phyloP scores from a whole-genome alignment of 2,329 filamentous ascomycete genomes.

The Trichophyton simii region DNA sequence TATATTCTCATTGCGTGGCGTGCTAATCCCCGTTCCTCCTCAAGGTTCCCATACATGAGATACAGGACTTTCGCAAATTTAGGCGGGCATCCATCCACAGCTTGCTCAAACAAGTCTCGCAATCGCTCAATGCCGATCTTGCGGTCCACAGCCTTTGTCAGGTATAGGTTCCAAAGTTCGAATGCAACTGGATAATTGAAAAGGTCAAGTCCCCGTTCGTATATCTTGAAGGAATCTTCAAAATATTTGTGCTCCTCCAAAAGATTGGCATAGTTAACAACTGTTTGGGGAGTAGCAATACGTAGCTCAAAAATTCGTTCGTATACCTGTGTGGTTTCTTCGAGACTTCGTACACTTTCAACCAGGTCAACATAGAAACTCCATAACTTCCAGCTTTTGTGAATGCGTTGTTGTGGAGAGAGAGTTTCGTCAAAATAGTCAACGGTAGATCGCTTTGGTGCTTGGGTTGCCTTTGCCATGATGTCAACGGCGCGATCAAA shows the following conservation, averaged over 20 bases:
- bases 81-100: slow-evolving; percentile 83
- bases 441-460: slow-evolving; percentile 95
- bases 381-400: slow-evolving; percentile 99
- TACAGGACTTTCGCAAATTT: slow-evolving; percentile 95
- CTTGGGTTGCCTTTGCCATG: slow-evolving; percentile 93
- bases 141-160: slow-evolving; percentile 92
- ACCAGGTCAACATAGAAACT: slow-evolving; percentile 98
- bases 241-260: slow-evolving; percentile 90
- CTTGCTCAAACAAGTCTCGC: slow-evolving; percentile 92
- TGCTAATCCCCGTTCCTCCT: slow-evolving; percentile 88
- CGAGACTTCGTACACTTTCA: slow-evolving; percentile 79
- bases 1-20: slow-evolving; percentile 98
- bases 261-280: slow-evolving; percentile 95
- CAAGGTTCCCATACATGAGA: slow-evolving; percentile 94
- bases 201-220: slow-evolving; percentile 90
- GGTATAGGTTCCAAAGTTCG: slow-evolving; percentile 95
- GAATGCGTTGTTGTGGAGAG: slow-evolving; percentile 86
- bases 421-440: slow-evolving; percentile 96
- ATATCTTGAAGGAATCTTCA: slow-evolving; percentile 96
- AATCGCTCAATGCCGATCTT: slow-evolving; percentile 91
- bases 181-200: slow-evolving; percentile 98
- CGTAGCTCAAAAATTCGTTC: slow-evolving; percentile 96
- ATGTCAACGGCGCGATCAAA: slow-evolving; percentile 89
- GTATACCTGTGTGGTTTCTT: slow-evolving; percentile 88
- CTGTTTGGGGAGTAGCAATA: slow-evolving; percentile 93